Evolutionary conservation across 306 rosid genomes (phyloP), one percentile per base, ranked within the genome.

Genomic region (Lathyrus sativus): DNA sequence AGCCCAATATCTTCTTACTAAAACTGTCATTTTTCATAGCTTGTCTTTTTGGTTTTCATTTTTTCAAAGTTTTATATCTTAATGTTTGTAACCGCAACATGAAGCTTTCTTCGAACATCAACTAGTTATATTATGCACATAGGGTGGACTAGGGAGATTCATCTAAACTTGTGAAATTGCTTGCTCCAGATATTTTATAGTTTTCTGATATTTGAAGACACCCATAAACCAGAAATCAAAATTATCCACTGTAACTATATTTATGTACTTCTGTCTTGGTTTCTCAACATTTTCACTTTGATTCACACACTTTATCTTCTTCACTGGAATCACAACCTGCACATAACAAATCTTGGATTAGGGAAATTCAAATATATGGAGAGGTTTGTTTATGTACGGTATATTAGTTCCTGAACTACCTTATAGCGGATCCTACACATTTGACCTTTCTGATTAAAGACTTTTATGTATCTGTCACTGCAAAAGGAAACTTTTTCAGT

Each of bases 21-120:
- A 19, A 19, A 19, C 22, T 19, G 22, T 19, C 22, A 19, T 37
- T 59, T 37, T 58, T 58, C 24, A 17, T 18, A n/a, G 22, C n/a
- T 29, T 59, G 6, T 22, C n/a, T 28, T 50, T 4, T 37, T 58
- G 37, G 26, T 42, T 24, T 48, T 28, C 29, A 18, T 18, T 37
- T 12, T 18, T 3, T 76, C 96, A 90, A 64, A 87, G 87, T 18
- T 95, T 85, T 50, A 2, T 39, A 41, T 64, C 54, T 29, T 35
- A 35, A 38, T 64, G 45, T 74, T 67, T 67, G 19, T 49, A 19
- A 3, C 11, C 4, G 19, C 7, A 62, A 41, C 51, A 29, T 17
- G 42, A 61, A 49, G 22, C 8, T 11, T 13, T 37, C 19, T 59
- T 51, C 15, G 3, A 67, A 29, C 65, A 17, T 41, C 11, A 1